Conservation (phyloP, 2,329 filamentous ascomycete species). For the Plectosphaerella cucumerina region DNA sequence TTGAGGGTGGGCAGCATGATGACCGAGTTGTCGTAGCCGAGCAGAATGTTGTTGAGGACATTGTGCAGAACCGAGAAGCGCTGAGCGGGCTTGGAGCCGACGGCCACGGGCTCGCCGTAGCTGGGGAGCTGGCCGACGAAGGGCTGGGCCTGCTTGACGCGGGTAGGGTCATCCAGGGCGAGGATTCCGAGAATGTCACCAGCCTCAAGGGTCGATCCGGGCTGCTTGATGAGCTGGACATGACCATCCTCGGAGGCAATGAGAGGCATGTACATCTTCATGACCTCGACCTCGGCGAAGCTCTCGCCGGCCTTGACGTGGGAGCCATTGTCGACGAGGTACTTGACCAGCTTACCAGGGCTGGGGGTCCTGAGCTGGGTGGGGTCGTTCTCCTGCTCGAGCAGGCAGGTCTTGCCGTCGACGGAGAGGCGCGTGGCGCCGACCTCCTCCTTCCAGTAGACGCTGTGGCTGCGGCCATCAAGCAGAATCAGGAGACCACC, state of each 20-base stretch:
- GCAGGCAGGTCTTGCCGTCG: slow-evolving; percentile 94
- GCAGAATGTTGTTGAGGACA: slow-evolving; percentile 81
- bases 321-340: slow-evolving; percentile 89
- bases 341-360: slow-evolving; percentile 97
- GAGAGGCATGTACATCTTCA: slow-evolving; percentile 99
- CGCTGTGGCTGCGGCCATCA: slow-evolving; percentile 89
- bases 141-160: slow-evolving; percentile 93
- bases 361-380: slow-evolving; percentile 93
- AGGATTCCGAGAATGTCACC: slow-evolving; percentile 98
- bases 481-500: slow-evolving; percentile 90
- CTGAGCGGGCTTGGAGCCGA: slow-evolving; percentile 90
- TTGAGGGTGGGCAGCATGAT: slow-evolving; percentile 87
- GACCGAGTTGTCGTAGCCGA: slow-evolving; percentile 94
- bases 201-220: slow-evolving; percentile 93
- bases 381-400: slow-evolving; percentile 98
- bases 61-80: slow-evolving; percentile 72
- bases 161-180: slow-evolving; percentile 88
- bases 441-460: slow-evolving; percentile 99
- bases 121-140: slow-evolving; percentile 89
- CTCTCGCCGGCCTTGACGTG: slow-evolving; percentile 90
- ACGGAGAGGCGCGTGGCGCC: slow-evolving; percentile 93
- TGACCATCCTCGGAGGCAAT: slow-evolving; percentile 92
- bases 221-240: slow-evolving; percentile 98
- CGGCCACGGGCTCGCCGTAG: slow-evolving; percentile 78
- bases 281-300: slow-evolving; percentile 97